phyloP scores from a whole-genome alignment of 371 early-diverging fungal species.

The Mortierella sp. region DNA sequence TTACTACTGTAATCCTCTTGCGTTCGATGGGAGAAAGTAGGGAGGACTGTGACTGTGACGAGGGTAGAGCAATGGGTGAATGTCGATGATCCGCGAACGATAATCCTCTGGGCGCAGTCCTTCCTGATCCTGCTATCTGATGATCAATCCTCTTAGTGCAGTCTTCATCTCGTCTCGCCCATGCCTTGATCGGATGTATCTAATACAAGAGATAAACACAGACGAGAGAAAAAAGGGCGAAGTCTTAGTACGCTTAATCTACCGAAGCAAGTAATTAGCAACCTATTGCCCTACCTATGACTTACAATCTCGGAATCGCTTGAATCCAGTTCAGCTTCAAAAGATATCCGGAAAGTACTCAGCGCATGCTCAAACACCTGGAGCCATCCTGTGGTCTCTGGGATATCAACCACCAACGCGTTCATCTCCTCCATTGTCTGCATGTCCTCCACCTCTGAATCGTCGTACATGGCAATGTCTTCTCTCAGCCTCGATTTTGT shows the following conservation, averaged over 20 bases:
- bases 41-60: neutral
- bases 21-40: neutral
- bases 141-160: neutral
- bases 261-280: too few relatives aligned
- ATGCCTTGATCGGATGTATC: slow-evolving; percentile 25
- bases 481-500: slow-evolving; percentile 14
- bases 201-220: neutral
- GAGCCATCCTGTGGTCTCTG: slow-evolving; percentile 28
- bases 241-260: neutral
- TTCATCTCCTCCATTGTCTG: slow-evolving; percentile 17
- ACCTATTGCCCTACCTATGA: neutral
- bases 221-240: neutral
- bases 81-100: neutral
- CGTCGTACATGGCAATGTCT: slow-evolving; percentile 21
- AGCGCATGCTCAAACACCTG: slow-evolving; percentile 29
- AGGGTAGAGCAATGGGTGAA: neutral
- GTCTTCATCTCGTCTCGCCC: slow-evolving; percentile 8
- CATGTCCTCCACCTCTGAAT: slow-evolving; percentile 31
- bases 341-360: slow-evolving; percentile 9
- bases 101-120: neutral
- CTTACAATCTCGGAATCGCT: neutral
- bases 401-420: slow-evolving; percentile 23
- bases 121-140: neutral
- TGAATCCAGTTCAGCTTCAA: slow-evolving; percentile 8
- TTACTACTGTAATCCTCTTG: neutral